Evolutionary conservation across 2,329 filamentous ascomycete species (phyloP).

Genomic region (Ophiostoma himal-ulmi): DNA sequence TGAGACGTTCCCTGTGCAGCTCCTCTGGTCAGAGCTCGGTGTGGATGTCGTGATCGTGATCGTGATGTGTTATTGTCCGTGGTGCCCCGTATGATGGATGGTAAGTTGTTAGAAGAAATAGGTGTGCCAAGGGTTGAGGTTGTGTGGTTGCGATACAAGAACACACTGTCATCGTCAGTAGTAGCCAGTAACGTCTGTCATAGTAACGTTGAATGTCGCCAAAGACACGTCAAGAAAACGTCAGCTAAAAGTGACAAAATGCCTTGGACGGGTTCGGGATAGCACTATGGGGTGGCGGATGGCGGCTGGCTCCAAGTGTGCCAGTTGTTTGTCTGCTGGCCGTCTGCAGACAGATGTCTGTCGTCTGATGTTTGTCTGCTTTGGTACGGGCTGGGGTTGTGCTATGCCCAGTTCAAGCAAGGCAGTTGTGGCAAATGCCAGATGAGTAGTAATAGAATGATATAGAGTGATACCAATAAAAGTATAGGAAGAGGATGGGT

Average conservation of each 20-base stretch:
- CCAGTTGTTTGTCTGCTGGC: not conserved
- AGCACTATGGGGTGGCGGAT: not conserved
- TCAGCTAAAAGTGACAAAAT: not conserved
- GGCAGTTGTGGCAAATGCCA: not conserved
- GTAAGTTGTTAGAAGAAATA: not conserved
- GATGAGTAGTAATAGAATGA: not conserved
- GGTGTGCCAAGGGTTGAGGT: not conserved
- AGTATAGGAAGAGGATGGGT: not conserved
- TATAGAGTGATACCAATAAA: not conserved
- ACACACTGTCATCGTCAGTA: not conserved
- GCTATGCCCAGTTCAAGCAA: not conserved
- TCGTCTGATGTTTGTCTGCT: not conserved
- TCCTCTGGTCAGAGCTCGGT: not conserved
- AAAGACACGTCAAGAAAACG: not conserved
- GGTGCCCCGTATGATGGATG: not conserved
- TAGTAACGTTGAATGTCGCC: not conserved
- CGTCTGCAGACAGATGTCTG: not conserved
- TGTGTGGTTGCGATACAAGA: not conserved
- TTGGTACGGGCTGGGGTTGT: not conserved
- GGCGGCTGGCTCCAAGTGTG: conserved; percentile 1
- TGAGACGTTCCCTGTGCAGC: not conserved
- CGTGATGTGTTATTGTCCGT: not conserved
- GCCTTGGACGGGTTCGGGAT: not conserved
- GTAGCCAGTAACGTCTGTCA: not conserved
- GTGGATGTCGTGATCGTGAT: not conserved